A percentile compares a stretch with the other conserved stretches of the same genome.
Evolutionary conservation across 805 yeast genomes (phyloP).

Genomic region (Wickerhamomyces sydowiorum): DNA sequence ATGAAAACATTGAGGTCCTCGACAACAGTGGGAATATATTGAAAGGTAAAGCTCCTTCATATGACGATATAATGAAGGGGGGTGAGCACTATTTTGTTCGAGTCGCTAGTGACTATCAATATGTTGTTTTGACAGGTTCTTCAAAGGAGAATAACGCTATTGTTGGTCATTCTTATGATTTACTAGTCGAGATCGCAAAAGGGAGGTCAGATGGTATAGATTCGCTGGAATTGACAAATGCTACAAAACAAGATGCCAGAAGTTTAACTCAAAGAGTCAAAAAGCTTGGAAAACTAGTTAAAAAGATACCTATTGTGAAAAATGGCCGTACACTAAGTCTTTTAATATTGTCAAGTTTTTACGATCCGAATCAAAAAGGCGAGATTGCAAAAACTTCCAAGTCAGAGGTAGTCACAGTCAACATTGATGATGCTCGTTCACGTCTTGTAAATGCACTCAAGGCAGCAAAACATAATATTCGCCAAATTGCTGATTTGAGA

Average conservation of each 20-base stretch:
- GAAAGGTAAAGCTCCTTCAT: constrained; percentile 1
- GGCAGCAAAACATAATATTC: constrained; percentile 51
- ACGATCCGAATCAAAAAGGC: constrained; percentile 16
- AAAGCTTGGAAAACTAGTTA: constrained; percentile 45
- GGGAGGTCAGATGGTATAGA: constrained; percentile 51
- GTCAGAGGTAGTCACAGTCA: constrained; percentile 20
- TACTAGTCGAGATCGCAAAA: constrained; percentile 56
- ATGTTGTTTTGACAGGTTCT: constrained; percentile 52
- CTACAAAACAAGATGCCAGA: constrained; percentile 65
- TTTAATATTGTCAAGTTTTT: constrained; percentile 45
- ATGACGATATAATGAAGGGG: constrained; percentile 7
- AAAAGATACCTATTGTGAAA: constrained; percentile 31
- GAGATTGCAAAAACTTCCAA: constrained; percentile 10
- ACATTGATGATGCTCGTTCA: constrained; percentile 23
- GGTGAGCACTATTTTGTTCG: constrained; percentile 22
- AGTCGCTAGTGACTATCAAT: constrained; percentile 51
- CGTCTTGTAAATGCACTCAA: constrained; percentile 44
- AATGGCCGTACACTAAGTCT: constrained; percentile 49
- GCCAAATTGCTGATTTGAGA: constrained; percentile 57
- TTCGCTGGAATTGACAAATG: constrained; percentile 48
- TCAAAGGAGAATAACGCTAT: constrained; percentile 43
- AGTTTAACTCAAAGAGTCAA: constrained; percentile 61
- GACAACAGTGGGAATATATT: neutral
- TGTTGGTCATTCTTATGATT: constrained; percentile 50
- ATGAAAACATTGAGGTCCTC: constrained; percentile 13